Conservation (phyloP, 495 filamentous ascomycete species). For the Annulohypoxylon bovei region DNA sequence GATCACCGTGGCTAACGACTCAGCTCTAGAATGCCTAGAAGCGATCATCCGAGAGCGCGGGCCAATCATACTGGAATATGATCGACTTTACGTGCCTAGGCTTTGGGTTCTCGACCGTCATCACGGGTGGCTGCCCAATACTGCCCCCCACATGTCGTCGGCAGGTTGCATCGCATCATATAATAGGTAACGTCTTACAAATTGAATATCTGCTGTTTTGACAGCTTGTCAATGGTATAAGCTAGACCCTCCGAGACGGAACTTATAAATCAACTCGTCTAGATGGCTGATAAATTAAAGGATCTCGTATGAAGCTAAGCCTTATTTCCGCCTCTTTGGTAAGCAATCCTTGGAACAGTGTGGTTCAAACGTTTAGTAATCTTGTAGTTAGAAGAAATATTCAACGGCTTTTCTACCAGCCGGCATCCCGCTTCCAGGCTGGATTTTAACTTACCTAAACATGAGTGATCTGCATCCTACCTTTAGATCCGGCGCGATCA, state of each 20-base stretch:
- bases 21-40: neutral
- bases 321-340: neutral
- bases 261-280: conserved; percentile 21
- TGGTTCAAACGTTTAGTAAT: neutral
- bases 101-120: conserved; percentile 21
- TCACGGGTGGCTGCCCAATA: conserved; percentile 26
- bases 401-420: neutral
- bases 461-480: conserved; percentile 6
- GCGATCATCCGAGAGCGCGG: neutral
- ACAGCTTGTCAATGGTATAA: neutral
- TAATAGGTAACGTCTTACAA: conserved; percentile 18
- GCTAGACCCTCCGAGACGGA: neutral
- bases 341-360: neutral
- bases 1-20: neutral
- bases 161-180: conserved; percentile 26
- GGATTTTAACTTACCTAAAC: neutral
- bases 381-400: neutral
- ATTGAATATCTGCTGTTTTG: neutral
- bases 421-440: neutral
- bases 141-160: conserved; percentile 25
- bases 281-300: conserved; percentile 24
- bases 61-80: conserved; percentile 20
- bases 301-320: neutral
- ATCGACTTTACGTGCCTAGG: conserved; percentile 10
- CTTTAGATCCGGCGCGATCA: conserved; percentile 27